A percentile compares a stretch with the other conserved stretches of the same genome.
phyloP scores from a whole-genome alignment of 1,284 basidiomycete genomes.

The Puccinia horiana region DNA sequence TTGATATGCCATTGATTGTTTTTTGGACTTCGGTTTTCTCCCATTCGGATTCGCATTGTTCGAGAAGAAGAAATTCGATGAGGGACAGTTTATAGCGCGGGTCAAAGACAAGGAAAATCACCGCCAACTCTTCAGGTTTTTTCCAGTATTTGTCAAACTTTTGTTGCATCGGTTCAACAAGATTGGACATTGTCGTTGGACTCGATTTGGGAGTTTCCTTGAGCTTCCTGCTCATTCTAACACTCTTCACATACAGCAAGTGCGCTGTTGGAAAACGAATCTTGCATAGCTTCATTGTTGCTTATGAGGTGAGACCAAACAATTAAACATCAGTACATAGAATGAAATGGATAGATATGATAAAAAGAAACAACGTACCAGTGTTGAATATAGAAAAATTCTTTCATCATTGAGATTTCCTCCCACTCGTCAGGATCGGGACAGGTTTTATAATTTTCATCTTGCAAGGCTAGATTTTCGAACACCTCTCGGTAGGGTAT shows the following conservation, averaged over 20 bases:
- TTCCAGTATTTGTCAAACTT: slow-evolving; percentile 12
- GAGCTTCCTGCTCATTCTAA: neutral
- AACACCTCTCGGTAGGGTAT: neutral
- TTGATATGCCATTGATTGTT: neutral
- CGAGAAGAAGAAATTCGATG: neutral
- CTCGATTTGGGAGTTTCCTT: neutral
- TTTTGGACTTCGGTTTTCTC: neutral
- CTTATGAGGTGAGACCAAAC: neutral
- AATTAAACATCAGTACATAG: too few species aligned
- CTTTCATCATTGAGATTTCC: slow-evolving; percentile 2
- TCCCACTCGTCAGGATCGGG: neutral
- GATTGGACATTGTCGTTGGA: neutral
- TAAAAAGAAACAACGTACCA: neutral
- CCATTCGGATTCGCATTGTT: neutral
- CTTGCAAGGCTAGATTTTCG: neutral
- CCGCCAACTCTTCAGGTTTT: neutral
- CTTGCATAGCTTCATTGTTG: neutral
- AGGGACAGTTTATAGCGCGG: neutral
- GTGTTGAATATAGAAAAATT: neutral
- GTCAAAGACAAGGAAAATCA: neutral
- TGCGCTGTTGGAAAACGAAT: slow-evolving; percentile 7
- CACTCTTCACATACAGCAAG: neutral
- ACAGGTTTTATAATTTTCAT: neutral
- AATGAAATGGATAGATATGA: too few species aligned
- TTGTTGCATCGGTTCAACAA: neutral